These are phyloP conservation scores for Candida tropicalis DNA, from an alignment of 1,139 yeast genomes.

Conservation along the genomic window DNA sequence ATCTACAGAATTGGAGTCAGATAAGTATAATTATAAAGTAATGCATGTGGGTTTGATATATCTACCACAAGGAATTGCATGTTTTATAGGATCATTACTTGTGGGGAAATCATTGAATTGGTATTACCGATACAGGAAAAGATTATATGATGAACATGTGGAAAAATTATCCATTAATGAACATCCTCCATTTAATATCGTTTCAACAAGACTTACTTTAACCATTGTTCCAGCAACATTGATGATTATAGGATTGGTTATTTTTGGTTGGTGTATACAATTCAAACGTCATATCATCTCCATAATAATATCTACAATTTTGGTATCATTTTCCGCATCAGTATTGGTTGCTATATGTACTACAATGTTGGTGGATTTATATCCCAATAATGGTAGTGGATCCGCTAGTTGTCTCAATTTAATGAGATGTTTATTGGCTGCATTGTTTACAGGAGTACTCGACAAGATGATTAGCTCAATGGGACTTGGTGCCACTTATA, in stretches of 20 bases:
- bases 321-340: slow-evolving; percentile 33
- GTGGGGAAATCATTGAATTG: slow-evolving; percentile 32
- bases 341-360: slow-evolving; percentile 32
- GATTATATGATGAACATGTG: slow-evolving; percentile 21
- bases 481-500: slow-evolving; percentile 40
- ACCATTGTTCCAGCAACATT: slow-evolving; percentile 27
- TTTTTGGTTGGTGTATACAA: slow-evolving; percentile 46
- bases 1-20: slow-evolving; percentile 31
- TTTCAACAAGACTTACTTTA: slow-evolving; percentile 30
- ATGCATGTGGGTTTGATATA: slow-evolving; percentile 42
- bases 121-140: slow-evolving; percentile 27
- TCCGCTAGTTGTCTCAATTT: slow-evolving; percentile 42
- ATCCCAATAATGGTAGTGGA: slow-evolving; percentile 36
- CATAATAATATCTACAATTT: slow-evolving; percentile 33
- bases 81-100: slow-evolving; percentile 32
- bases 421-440: slow-evolving; percentile 39
- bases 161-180: slow-evolving; percentile 16
- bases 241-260: slow-evolving; percentile 30
- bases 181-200: slow-evolving; percentile 31
- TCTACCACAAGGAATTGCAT: slow-evolving; percentile 41
- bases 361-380: slow-evolving; percentile 40
- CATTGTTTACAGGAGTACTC: slow-evolving; percentile 35
- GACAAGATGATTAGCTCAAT: slow-evolving; percentile 31
- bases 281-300: slow-evolving; percentile 27
- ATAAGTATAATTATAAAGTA: slow-evolving; percentile 33